Evolutionary conservation across 768 basidiomycete genomes (phyloP), one percentile per base, ranked within the genome.

Genomic region (Leccinum subgranulosum): DNA sequence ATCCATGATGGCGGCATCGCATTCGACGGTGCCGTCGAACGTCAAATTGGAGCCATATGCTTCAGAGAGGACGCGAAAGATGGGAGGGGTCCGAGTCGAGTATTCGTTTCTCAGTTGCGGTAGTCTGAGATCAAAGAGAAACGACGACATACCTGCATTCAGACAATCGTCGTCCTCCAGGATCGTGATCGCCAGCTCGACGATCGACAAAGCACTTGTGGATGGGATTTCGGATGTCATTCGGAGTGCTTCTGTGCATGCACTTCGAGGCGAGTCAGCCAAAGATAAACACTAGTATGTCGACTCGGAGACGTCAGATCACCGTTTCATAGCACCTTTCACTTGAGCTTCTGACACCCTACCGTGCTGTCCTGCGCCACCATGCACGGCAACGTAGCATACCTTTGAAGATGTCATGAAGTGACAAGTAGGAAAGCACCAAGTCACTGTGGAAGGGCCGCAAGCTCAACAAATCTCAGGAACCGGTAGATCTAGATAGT

Each of bases 41-140:
- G 88, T 91, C 48, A 93, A 74, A 68, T 92, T 93, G 2, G 91
- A 90, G 4, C 92, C 90, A 59, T 80, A 83, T 1, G 90, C 89
- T 86, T 50, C 17, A 43, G 23, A 10, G 15, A 31, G 1, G 23
- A 33, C 9, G 39, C 9, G 21, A 54, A 17, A 39, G 41, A 54
- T 54, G 23, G 12, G 17, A 14, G 34, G 34, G 47, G 9, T 27
- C 10, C 9, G 15, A 41, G n/a, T 41, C n/a, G 4, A 41, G 14
- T 17, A 14, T 11, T 19, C 1, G n/a, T 36, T 1, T 36, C 17
- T 46, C 45, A 52, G 51, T 27, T 41, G 14, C 4, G 14, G 6
- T 34, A 34, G 34, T 34, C 5, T 15, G 7, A 19, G 33, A 29
- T 17, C 39, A 21, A 21, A 28, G 23, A 43, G 8, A 19, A 41